Evolutionary conservation across 1,139 yeast species (phyloP), one percentile per base, ranked within the genome.

Genomic region (Groenewaldozyma sp.): DNA sequence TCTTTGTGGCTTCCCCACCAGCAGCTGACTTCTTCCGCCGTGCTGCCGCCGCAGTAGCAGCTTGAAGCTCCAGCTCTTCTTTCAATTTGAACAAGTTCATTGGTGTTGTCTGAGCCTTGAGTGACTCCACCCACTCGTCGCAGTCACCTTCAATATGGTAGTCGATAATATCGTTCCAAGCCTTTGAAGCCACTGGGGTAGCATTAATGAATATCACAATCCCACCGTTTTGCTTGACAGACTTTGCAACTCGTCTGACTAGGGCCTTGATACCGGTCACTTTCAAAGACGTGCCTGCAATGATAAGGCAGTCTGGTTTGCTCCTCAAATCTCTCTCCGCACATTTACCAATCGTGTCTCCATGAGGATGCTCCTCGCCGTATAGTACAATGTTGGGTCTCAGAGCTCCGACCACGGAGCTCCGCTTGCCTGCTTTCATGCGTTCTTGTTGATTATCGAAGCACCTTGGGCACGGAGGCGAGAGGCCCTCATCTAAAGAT

Each of bases 81-180:
- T n/a, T n/a, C n/a, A n/a, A n/a, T n/a, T n/a, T n/a, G n/a, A n/a
- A n/a, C n/a, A n/a, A n/a, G n/a, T n/a, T n/a, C n/a, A n/a, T n/a
- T n/a, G n/a, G n/a, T 74, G 71, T 18, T 45, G 45, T 47, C 69
- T 32, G 28, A 3, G 14, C 17, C 28, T 39, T 69, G 39, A 82
- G 61, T 24, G 68, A 63, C 17, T 63, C 60, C 17, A 87, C 79
- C 76, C 94, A 88, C 28, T 70, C 71, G 58, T 88, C 97, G 56
- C 95, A 83, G 56, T 86, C 95, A 38, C 79, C 65, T 40, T 76
- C 63, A 4, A 88, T 70, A 65, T 88, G 91, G 53, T 76, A 82
- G 54, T 82, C 91, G 35, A 82, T 70, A 39, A 64, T 63, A 28
- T 60, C 69, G 10, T 68, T 68, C 88, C 91, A 82, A 22, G 58